Evolutionary conservation across 1,284 basidiomycete species (phyloP).

Genomic region (Hortiboletus rubellus): DNA sequence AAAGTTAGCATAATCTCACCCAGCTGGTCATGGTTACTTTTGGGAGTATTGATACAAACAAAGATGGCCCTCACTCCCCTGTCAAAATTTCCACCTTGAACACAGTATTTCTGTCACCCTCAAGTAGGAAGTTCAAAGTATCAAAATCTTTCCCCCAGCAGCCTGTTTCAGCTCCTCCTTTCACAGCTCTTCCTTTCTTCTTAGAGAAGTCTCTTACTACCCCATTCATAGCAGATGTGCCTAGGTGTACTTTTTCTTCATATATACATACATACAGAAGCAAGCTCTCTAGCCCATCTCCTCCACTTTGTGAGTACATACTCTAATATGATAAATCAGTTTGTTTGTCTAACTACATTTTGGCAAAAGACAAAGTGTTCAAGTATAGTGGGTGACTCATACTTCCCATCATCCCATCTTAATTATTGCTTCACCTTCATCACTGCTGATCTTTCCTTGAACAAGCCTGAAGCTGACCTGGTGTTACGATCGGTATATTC

Average conservation of each 20-base stretch:
- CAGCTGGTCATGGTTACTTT: slow-evolving; percentile 52
- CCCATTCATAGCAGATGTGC: slow-evolving; percentile 16
- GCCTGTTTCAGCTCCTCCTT: slow-evolving; percentile 32
- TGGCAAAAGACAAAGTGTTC: slow-evolving; percentile 68
- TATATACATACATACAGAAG: slow-evolving; percentile 35
- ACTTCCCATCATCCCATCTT: slow-evolving; percentile 66
- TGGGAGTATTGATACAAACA: slow-evolving; percentile 42
- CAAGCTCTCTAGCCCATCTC: slow-evolving; percentile 55
- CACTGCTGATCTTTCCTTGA: slow-evolving; percentile 64
- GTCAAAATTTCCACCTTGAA: slow-evolving; percentile 25
- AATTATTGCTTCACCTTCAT: slow-evolving; percentile 71
- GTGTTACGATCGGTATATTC: no score
- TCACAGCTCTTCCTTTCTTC: slow-evolving; percentile 1
- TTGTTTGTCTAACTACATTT: slow-evolving; percentile 69
- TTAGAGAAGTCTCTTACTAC: neutral
- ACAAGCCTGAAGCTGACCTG: slow-evolving; percentile 60
- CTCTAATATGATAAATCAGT: slow-evolving; percentile 33
- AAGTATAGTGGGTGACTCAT: slow-evolving; percentile 61
- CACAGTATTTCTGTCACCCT: slow-evolving; percentile 46
- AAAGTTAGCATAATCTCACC: slow-evolving; percentile 28
- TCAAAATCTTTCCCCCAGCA: slow-evolving; percentile 21
- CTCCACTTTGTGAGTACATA: slow-evolving; percentile 54
- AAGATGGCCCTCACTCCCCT: slow-evolving; percentile 28
- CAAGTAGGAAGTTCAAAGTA: slow-evolving; percentile 43
- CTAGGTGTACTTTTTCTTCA: slow-evolving; percentile 29